Base-by-base conservation (phyloP, 2,329 filamentous ascomycete species). In the Cercospora berteroae region DNA sequence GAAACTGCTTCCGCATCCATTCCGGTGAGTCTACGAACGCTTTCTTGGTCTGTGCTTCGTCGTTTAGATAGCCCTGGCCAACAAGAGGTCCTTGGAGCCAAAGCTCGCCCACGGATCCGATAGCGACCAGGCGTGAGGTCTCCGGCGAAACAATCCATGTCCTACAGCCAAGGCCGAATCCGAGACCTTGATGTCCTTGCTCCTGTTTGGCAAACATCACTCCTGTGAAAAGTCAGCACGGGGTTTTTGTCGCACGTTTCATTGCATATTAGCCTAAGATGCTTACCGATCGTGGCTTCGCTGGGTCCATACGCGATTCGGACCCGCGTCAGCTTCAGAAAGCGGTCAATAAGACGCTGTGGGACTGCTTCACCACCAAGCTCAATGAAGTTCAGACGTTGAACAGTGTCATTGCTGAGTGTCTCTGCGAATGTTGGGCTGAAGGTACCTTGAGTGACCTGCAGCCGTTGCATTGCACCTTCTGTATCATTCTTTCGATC, bases 91-190 rank as follows among this genome's bases (percentile, higher is more conserved):
- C 65, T 29, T 64, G 44, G 48, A 67, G 29, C 31, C 63, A 50
- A 5, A 67, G 50, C 16, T 67, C 65, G 6, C 65, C 65, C 5
- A 44, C 64, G 6, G 65, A 55, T 13, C 65, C 65, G 39, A 67
- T 59, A 3, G 65, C 60, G 58, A 64, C 65, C 25, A 64, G 23
- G 4, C 39, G 63, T 31, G 75, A 58, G 33, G 64, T 39, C 8
- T 44, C 48, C 12, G 65, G 55, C 31, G 60, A 44, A 6, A 67
- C 61, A 20, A 67, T 67, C 66, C 66, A 68, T 20, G 59, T 64
- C 13, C 56, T 60, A 33, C 10, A 70, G 25, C 39, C 62, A 57
- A 64, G 36, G 10, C 31, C 56, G 5, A 29, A 62, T 10, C 42
- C 48, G 20, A 66, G 44, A 27, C 42, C 58, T 18, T 48, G 44